phyloP scores from a whole-genome alignment of 75 land plant genomes.

The Chamaecyparis obtusa region DNA sequence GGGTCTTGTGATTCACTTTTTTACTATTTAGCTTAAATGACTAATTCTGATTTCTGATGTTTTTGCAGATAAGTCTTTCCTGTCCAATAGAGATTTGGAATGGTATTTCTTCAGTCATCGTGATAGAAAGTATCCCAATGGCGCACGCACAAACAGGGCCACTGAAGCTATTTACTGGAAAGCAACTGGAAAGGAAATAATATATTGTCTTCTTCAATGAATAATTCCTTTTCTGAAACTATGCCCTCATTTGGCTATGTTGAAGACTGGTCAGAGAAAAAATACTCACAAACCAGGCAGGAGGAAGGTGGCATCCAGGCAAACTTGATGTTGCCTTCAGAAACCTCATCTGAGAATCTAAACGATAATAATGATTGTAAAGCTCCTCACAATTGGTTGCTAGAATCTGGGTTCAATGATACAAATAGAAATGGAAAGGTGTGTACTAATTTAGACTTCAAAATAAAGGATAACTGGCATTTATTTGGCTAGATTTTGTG shows the following conservation, averaged over 20 bases:
- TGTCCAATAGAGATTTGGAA: constrained; percentile 21
- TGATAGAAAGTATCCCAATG: constrained; percentile 38
- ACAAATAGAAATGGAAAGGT: background rate
- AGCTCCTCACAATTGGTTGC: background rate
- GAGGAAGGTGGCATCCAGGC: background rate
- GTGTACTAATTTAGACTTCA: background rate
- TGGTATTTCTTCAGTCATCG: constrained; percentile 38
- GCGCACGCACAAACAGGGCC: constrained; percentile 31
- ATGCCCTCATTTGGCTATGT: background rate
- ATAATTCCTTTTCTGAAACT: constrained; percentile 5
- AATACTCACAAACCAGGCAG: background rate
- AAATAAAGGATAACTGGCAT: too few relatives aligned
- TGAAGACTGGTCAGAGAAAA: constrained; percentile 5
- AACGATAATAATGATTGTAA: background rate
- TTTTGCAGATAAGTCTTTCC: constrained; percentile 26
- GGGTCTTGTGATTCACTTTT: too few relatives aligned
- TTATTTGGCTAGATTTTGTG: too few relatives aligned
- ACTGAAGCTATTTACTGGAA: constrained; percentile 40
- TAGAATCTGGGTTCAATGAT: background rate
- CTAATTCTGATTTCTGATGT: background rate
- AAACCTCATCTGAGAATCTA: background rate
- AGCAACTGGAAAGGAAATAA: constrained; percentile 26
- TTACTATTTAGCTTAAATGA: background rate
- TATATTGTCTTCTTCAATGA: background rate
- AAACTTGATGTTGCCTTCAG: background rate